Base-by-base conservation (phyloP, 352 stramenopile species). In the Globisporangium radiosum region DNA sequence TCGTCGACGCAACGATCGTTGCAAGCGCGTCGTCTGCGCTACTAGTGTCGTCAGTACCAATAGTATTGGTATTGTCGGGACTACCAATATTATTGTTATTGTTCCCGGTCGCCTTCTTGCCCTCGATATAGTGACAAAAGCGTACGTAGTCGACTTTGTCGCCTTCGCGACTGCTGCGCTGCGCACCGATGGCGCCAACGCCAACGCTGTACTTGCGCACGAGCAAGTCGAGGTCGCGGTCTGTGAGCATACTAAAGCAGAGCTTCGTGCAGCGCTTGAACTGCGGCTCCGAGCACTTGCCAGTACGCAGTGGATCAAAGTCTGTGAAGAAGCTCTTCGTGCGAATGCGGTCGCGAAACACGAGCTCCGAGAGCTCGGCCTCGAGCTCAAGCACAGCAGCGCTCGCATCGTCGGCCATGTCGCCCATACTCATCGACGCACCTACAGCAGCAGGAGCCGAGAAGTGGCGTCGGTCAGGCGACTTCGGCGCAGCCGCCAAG, bases 291-390 rank as follows among this genome's bases (percentile, higher is more conserved):
- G 77, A 82, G 59, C 82, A 92, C 49, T 89, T 92, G 5, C 82
- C 82, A 0, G 75, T 87, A 7, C 82, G 80, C 15, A 94, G 62
- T 14, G 71, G 72, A 54, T 94, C 85, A 51, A 92, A 94, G 54
- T 94, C 85, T 5, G 69, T 88, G 50, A 94, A 94, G 56, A 92
- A 94, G 56, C 87, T 87, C 57, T 91, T 92, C 7, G 78, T 81
- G 8, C 85, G 82, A 60, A 94, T 94, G 15, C 85, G 78, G 47
- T 92, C 82, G 11, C 85, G 78, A 3, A 84, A 49, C 0, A 75
- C 74, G 40, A 91, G 65, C 13, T 87, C 76, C 4, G 73, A 81
- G 0, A 94, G 56, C n/a, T 69, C 61, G 0, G 69, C 67, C 57
- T 92, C 82, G 0, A 94, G 63, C 9, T 81, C 68, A 9, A 52